Base-by-base conservation (phyloP, 441 rosid species). In the Metrosideros polymorpha region DNA sequence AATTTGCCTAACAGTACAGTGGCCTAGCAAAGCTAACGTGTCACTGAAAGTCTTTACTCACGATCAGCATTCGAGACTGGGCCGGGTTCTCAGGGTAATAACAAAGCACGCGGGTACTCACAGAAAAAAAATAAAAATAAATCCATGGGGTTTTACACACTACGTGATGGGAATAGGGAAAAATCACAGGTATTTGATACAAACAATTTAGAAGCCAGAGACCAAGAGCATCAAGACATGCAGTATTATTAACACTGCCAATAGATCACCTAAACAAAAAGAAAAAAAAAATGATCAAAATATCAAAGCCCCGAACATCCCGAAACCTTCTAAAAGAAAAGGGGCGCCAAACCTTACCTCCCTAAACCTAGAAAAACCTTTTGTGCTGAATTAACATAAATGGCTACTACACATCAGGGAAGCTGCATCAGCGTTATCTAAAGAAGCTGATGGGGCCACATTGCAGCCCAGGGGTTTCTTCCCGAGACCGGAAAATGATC, bases 321-420 rank as follows among this genome's bases (percentile, higher is more conserved):
- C 82, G 71, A 88, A 89, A 85, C 91, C 93, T 90, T 90, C 88
- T 57, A 50, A 91, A 86, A 85, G 82, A 90, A 90, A 84, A 43
- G 53, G 85, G 86, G 82, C 87, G 83, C 83, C 52, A 84, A 54
- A 86, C 82, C 85, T 86, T 51, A 42, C 56, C 77, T 24, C 30
- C 22, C 86, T 52, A 27, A 32, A 75, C 55, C 42, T 52, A 85
- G 76, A 53, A 43, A 75, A 84, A 45, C 84, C 87, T 45, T 32
- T 45, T 82, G 89, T 88, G 88, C 92, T 51, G 27, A 86, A 85
- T 90, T 87, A 87, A 89, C 84, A 88, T 57, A 88, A 89, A 90
- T 86, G 89, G 91, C 92, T 94, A 89, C 90, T 88, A 86, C 89
- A 87, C 85, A 90, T 89, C 90, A 90, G 90, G 84, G 86, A 82